phyloP scores from a whole-genome alignment of 257 asterid genomes.

The Primulina huaijiensis region DNA sequence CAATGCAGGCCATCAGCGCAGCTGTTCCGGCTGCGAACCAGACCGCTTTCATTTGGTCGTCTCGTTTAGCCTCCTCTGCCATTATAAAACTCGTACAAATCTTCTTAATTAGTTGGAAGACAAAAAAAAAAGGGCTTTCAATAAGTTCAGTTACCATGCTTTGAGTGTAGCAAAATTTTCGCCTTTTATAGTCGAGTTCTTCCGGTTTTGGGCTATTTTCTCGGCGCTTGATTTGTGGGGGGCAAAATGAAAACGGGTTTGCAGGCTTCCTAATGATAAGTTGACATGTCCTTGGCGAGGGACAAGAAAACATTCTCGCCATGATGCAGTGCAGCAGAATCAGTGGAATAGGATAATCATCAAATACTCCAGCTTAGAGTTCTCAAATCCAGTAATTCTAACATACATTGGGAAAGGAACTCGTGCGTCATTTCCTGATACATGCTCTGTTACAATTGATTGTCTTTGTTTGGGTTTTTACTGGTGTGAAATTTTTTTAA shows the following conservation, averaged over 20 bases:
- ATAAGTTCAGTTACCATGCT: constrained; percentile 1
- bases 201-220: background rate
- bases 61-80: constrained; percentile 41
- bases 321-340: constrained; percentile 7
- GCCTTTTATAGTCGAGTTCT: constrained; percentile 31
- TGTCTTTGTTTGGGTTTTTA: no score
- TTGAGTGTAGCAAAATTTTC: background rate
- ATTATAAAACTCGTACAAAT: constrained; percentile 3
- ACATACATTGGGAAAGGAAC: no score
- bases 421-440: no score
- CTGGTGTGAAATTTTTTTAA: no score
- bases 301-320: constrained; percentile 76
- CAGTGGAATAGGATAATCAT: background rate
- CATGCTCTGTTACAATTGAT: no score
- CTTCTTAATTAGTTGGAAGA: background rate
- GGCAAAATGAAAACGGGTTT: constrained; percentile 20
- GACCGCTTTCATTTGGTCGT: constrained; percentile 57
- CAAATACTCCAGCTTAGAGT: background rate
- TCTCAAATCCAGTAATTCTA: background rate
- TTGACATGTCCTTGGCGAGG: constrained; percentile 39
- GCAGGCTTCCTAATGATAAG: constrained; percentile 43
- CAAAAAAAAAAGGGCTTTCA: background rate
- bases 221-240: constrained; percentile 18
- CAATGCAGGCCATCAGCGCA: constrained; percentile 72
- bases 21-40: constrained; percentile 91